These are phyloP conservation scores for Carpinus viminea DNA, from an alignment of 306 rosid species.

Conservation along the genomic window DNA sequence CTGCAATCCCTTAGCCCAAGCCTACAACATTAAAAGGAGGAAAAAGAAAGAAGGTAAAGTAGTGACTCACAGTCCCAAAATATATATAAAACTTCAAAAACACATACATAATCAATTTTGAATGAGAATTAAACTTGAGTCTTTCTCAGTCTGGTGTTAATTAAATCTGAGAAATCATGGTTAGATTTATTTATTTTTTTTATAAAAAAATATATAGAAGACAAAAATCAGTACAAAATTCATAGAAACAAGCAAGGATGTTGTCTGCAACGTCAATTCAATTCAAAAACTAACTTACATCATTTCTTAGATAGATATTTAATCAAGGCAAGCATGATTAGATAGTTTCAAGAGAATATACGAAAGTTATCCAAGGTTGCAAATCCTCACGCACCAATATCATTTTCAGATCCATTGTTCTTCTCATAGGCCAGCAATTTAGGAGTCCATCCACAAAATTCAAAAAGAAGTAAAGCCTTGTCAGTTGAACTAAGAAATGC, in stretches of 20 bases:
- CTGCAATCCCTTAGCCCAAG: not conserved
- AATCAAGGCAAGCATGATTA: not conserved
- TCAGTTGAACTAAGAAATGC: constrained; percentile 68
- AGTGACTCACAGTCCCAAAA: not conserved
- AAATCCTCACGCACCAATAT: constrained; percentile 35
- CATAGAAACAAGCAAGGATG: not conserved
- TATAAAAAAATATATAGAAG: not conserved
- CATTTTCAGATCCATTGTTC: constrained; percentile 49
- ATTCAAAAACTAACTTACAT: not conserved
- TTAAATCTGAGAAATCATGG: not conserved
- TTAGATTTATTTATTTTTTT: not conserved
- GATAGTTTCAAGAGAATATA: not conserved
- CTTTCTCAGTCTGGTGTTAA: not conserved
- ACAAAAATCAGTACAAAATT: not conserved
- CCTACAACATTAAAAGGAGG: not conserved
- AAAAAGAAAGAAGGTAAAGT: not conserved
- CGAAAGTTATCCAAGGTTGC: constrained; percentile 4
- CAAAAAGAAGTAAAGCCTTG: constrained; percentile 64
- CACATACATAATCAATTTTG: not conserved
- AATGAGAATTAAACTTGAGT: not conserved
- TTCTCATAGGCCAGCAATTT: constrained; percentile 45
- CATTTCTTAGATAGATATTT: not conserved
- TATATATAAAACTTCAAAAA: not conserved
- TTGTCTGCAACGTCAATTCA: not conserved
- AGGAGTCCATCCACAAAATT: constrained; percentile 84